These are phyloP conservation scores for Pascua sp. DNA, from an alignment of 1,284 basidiomycete genomes.

Conservation along the genomic window DNA sequence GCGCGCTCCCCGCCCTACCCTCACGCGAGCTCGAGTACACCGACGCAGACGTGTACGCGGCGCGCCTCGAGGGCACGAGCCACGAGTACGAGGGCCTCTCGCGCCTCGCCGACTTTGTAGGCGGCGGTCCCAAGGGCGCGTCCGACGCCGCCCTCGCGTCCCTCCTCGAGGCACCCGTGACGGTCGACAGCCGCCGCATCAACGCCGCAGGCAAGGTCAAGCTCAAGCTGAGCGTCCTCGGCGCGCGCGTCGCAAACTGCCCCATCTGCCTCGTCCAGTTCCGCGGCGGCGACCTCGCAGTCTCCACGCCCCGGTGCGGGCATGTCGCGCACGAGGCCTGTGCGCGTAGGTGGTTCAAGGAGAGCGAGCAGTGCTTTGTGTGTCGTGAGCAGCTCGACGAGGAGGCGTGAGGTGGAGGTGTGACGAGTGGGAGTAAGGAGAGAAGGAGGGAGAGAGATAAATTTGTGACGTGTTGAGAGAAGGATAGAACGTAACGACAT, in stretches of 20 bases:
- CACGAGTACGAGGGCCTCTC: constrained; percentile 62
- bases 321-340: constrained; percentile 55
- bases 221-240: constrained; percentile 69
- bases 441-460: too few relatives aligned
- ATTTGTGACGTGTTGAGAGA: too few relatives aligned
- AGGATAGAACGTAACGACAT: too few relatives aligned
- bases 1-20: neutral
- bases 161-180: constrained; percentile 61
- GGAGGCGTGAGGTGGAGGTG: neutral
- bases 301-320: constrained; percentile 62
- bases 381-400: constrained; percentile 33
- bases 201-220: constrained; percentile 70
- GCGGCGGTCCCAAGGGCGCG: constrained; percentile 44
- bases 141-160: constrained; percentile 35
- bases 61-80: constrained; percentile 55
- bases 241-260: constrained; percentile 69
- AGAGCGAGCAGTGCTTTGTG: constrained; percentile 45
- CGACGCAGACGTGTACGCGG: constrained; percentile 61
- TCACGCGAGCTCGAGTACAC: constrained; percentile 43
- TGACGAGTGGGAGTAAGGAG: too few relatives aligned
- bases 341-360: constrained; percentile 44
- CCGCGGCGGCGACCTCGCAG: constrained; percentile 59
- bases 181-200: constrained; percentile 63
- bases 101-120: constrained; percentile 62
- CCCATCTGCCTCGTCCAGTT: constrained; percentile 76